Evolutionary conservation across 2,329 filamentous ascomycete genomes (phyloP).

Genomic region (Pseudogymnoascus verrucosus): DNA sequence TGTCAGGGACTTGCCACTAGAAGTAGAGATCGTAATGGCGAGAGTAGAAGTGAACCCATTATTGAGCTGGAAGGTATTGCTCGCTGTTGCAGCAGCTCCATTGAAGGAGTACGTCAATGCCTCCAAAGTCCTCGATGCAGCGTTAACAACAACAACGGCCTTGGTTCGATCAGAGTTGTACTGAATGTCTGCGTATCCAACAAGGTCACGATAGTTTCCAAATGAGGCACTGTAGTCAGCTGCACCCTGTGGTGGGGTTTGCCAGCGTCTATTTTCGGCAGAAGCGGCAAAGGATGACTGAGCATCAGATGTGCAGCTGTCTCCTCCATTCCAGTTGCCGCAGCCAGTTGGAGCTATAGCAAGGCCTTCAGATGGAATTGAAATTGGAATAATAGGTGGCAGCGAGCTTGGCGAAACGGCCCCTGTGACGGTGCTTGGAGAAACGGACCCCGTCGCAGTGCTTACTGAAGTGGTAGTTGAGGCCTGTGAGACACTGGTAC

Average conservation of each 20-base stretch:
- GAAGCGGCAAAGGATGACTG: slow-evolving; percentile 19
- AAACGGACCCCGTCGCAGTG: not conserved
- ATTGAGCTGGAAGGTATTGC: slow-evolving; percentile 21
- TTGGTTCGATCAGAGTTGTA: slow-evolving; percentile 23
- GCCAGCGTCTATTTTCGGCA: slow-evolving; percentile 25
- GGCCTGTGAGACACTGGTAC: not conserved
- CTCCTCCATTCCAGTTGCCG: slow-evolving; percentile 24
- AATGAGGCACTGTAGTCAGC: slow-evolving; percentile 21
- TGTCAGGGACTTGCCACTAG: slow-evolving; percentile 20
- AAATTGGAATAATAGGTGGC: slow-evolving; percentile 19
- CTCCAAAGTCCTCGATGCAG: slow-evolving; percentile 22
- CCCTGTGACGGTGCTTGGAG: slow-evolving; percentile 8
- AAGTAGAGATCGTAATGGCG: slow-evolving; percentile 20
- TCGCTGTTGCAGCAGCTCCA: slow-evolving; percentile 12
- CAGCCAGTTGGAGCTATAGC: slow-evolving; percentile 22
- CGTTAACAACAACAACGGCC: slow-evolving; percentile 23
- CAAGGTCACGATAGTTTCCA: slow-evolving; percentile 22
- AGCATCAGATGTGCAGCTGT: slow-evolving; percentile 19
- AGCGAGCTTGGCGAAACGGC: slow-evolving; percentile 14
- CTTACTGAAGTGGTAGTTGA: slow-evolving; percentile 4
- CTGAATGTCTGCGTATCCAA: slow-evolving; percentile 27
- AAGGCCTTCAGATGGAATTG: slow-evolving; percentile 19
- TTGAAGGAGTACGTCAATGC: slow-evolving; percentile 19
- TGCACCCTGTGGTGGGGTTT: slow-evolving; percentile 22
- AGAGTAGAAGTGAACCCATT: slow-evolving; percentile 16